Percentiles rank a stretch among this genome's conserved stretches.
phyloP scores from a whole-genome alignment of 208 protist genomes.

The Crithidia fasciculata region DNA sequence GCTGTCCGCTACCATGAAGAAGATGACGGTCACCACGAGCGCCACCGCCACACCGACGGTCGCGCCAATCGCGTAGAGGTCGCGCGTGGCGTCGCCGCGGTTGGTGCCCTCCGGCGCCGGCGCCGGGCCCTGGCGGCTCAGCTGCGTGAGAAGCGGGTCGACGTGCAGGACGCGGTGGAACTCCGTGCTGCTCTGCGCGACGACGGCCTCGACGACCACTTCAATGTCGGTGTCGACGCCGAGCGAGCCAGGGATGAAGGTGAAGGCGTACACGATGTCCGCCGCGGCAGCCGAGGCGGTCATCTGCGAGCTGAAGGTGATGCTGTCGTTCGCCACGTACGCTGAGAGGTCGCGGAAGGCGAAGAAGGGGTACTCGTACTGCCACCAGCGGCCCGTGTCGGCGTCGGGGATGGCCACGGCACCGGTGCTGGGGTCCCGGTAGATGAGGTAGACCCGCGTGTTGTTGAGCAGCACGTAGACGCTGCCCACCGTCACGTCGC shows the following conservation, averaged over 20 bases:
- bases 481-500: conserved; percentile 51
- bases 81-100: conserved; percentile 27
- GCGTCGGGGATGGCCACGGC: conserved; percentile 30
- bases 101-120: neutral
- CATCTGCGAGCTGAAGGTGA: conserved; percentile 47
- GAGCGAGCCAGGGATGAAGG: conserved; percentile 76
- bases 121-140: conserved; percentile 70
- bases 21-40: conserved; percentile 61
- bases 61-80: conserved; percentile 64
- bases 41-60: conserved; percentile 56
- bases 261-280: conserved; percentile 69
- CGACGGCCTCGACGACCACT: conserved; percentile 60
- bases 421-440: conserved; percentile 61
- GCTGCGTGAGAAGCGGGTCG: conserved; percentile 72
- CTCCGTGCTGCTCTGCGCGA: conserved; percentile 45
- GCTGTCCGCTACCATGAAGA: conserved; percentile 82
- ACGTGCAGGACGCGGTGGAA: conserved; percentile 73
- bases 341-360: conserved; percentile 69
- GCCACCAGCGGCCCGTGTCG: conserved; percentile 60
- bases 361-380: conserved; percentile 75
- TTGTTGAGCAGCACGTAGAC: conserved; percentile 55
- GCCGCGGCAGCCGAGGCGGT: conserved; percentile 15
- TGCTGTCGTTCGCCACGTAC: conserved; percentile 45
- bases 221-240: conserved; percentile 56
- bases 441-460: conserved; percentile 61